Evolutionary conservation across 768 basidiomycete genomes (phyloP).

Genomic region (Calocera viscosa): DNA sequence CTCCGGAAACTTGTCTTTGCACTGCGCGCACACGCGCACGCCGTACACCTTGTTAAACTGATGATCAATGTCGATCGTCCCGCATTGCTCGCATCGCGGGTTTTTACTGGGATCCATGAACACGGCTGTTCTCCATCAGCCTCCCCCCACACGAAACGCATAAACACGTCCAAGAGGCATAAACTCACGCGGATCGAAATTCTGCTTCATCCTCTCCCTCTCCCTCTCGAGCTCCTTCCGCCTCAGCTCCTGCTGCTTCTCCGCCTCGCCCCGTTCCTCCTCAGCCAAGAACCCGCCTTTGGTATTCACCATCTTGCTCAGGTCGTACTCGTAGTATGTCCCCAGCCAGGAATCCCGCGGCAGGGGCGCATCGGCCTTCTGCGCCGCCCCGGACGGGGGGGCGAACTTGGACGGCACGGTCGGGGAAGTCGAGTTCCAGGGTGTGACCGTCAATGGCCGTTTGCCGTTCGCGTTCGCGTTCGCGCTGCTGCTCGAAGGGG

Average conservation of each 20-base stretch:
- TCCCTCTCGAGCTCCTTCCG: constrained; percentile 74
- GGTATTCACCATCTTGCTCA: constrained; percentile 92
- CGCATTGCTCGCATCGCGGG: constrained; percentile 77
- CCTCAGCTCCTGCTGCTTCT: constrained; percentile 59
- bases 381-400: neutral
- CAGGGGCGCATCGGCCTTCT: constrained; percentile 25
- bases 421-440: constrained; percentile 49
- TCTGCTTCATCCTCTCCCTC: constrained; percentile 48
- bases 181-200: constrained; percentile 58
- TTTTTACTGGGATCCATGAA: constrained; percentile 58
- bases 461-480: constrained; percentile 75
- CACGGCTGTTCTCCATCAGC: too few species aligned
- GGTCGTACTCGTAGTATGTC: constrained; percentile 92
- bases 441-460: constrained; percentile 48
- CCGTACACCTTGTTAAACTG: constrained; percentile 70
- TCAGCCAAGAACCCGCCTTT: constrained; percentile 92
- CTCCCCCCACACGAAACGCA: too few species aligned
- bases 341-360: constrained; percentile 69
- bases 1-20: constrained; percentile 81
- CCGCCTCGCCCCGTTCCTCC: constrained; percentile 48
- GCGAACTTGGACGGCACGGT: constrained; percentile 30
- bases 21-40: constrained; percentile 74
- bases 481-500: constrained; percentile 28
- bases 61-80: constrained; percentile 78
- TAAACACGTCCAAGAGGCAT: too few species aligned